Conservation (phyloP, 2,329 filamentous ascomycete species). For the Microsporum ferrugineum region DNA sequence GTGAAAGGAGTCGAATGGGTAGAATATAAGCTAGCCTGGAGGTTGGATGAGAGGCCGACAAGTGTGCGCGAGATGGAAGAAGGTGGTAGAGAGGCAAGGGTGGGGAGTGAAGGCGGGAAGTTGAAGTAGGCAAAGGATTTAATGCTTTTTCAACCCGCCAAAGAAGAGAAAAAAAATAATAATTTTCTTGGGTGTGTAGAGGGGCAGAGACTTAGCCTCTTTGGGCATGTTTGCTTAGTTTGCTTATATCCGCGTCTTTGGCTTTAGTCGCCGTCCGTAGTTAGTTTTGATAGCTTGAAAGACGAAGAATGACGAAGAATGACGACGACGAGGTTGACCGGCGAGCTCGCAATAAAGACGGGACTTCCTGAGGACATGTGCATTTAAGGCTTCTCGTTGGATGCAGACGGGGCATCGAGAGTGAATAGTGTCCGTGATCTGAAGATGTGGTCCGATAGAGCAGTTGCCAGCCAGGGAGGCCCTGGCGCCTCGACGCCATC, state of each 20-base stretch:
- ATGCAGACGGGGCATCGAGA: conserved; percentile 1
- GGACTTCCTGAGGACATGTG: not conserved
- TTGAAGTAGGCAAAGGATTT: conserved; percentile 6
- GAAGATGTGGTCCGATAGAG: conserved; percentile 81
- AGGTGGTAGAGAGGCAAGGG: conserved; percentile 12
- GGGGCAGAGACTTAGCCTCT: conserved; percentile 9
- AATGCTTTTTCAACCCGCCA: conserved; percentile 10
- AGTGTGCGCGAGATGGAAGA: conserved; percentile 15
- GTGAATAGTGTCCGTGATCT: not conserved
- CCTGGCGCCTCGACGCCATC: conserved; percentile 51
- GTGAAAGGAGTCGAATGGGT: conserved; percentile 29
- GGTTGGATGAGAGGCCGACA: conserved; percentile 15
- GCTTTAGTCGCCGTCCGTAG: conserved; percentile 4
- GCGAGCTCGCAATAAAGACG: not conserved
- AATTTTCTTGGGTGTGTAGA: conserved; percentile 10
- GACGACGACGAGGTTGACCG: not conserved
- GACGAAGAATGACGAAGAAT: not conserved
- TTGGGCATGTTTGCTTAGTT: conserved; percentile 8
- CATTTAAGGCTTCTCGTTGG: not conserved
- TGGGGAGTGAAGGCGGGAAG: conserved; percentile 15
- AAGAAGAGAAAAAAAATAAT: conserved; percentile 16
- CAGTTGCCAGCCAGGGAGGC: conserved; percentile 59
- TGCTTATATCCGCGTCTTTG: conserved; percentile 4
- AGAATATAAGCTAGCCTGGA: conserved; percentile 11
- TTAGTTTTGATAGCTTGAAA: not conserved